Base-by-base conservation (phyloP, 148 eudicot genomes). In the Beta vulgaris region DNA sequence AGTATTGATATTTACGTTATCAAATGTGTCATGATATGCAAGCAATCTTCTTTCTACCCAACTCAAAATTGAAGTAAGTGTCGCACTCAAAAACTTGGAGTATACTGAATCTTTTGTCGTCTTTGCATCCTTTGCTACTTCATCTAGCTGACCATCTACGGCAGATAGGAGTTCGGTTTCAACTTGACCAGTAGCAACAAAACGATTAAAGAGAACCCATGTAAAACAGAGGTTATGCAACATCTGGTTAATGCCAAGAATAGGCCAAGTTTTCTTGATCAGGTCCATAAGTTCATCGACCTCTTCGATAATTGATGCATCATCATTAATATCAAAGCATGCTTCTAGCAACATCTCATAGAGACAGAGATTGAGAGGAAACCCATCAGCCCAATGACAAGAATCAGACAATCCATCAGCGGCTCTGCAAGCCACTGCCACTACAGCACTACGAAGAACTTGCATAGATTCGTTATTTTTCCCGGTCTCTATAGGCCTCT, bases 1-100 rank as follows among this genome's bases (percentile, higher is more conserved):
- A 46, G 99, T 86, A 64, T 82, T 84, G 77, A 95, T 85, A 85
- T 90, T 95, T 61, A 85, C 84, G 46, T 77, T 83, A 78, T 92
- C 91, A 84, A 95, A 95, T 11, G 99, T 92, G 72, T 95, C 97
- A 82, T 95, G 99, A 85, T 92, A 95, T 66, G 99, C 99, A 65
- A 95, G 96, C 58, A 95, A 91, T 75, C 99, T 87, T 85, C 91
- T 88, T 88, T 95, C 99, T 23, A 93, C 93, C 90, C 99, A 95
- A 62, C 99, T 90, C 84, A 95, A 82, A 65, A 95, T 92, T 18
- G 99, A 86, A 79, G 91, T 95, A 84, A 95, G 83, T 54, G 96
- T 86, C 29, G 96, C 87, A 85, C 90, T 95, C 86, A 95, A 79
- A 72, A 86, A 74, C 82, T 88, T 92, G 6, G 99, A 82, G 64